phyloP scores from a whole-genome alignment of 129 eudicot species.

The Pulicaria dysenterica region DNA sequence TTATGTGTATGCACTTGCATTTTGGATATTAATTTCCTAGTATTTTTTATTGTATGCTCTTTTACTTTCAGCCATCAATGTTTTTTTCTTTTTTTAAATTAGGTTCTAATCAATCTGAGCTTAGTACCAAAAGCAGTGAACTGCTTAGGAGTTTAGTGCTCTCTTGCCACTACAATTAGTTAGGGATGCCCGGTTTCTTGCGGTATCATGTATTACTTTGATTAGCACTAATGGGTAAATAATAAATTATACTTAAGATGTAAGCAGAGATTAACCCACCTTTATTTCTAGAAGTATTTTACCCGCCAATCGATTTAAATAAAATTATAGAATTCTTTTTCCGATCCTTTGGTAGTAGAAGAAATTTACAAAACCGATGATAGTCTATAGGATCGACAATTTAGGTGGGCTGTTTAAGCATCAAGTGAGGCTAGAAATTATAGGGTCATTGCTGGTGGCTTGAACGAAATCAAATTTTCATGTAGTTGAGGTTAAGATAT shows the following conservation, averaged over 20 bases:
- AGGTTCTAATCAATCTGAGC: not conserved
- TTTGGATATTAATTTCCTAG: not conserved
- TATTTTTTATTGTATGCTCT: not conserved
- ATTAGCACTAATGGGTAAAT: not conserved
- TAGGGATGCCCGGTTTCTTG: too few relatives aligned
- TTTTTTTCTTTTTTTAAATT: too few relatives aligned
- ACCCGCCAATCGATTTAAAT: not conserved
- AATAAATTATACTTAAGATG: not conserved
- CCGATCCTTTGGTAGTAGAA: not conserved
- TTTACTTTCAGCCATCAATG: not conserved
- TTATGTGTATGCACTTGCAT: not conserved
- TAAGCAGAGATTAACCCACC: not conserved
- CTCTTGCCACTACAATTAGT: too few relatives aligned
- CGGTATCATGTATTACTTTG: not conserved
- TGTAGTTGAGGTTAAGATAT: not conserved
- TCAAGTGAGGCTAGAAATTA: not conserved
- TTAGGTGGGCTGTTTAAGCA: not conserved
- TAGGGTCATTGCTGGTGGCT: too few relatives aligned
- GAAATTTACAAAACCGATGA: not conserved
- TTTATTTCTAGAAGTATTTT: not conserved
- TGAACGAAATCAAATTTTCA: not conserved
- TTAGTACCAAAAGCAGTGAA: not conserved
- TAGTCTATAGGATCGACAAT: not conserved
- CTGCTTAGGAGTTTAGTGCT: conserved; percentile 8
- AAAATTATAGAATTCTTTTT: not conserved